Base-by-base conservation (phyloP, 2,329 filamentous ascomycete genomes). In the Trichoderma arundinaceum region DNA sequence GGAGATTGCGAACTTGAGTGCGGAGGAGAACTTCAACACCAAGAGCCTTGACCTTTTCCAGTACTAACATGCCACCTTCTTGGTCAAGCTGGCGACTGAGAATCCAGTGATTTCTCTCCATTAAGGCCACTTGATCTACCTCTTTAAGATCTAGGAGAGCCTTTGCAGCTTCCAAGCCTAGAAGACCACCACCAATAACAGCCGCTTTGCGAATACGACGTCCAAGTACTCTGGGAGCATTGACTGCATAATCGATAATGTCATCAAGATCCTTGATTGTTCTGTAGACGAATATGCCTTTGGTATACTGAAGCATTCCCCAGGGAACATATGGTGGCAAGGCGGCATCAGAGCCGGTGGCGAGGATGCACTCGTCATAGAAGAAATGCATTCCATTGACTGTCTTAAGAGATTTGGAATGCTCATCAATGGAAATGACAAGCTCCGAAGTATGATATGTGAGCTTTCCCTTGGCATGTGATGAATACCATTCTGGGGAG, bases 281-380 rank as follows among this genome's bases (percentile, higher is more conserved):
- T 54, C 93, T 86, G 76, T 97, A 96, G 7, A 96, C 92, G 72
- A 97, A 97, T 3, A 96, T 90, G 1, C 93, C 93, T 28, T 87
- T 87, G 10, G 92, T 91, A 74, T 94, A 88, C 72, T 93, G 83
- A 44, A 92, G 92, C 17, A 41, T 32, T 19, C 51, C 5, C 3
- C 9, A 13, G 0, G 92, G 91, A 0, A 90, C 93, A 66, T 90
- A 84, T 1, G 72, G 77, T 0, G 86, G 92, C 1, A 96, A 83
- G 2, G 95, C 80, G 9, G 93, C 93, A 76, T 96, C 89, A 1
- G 92, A 96, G 12, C 93, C 93, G 0, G 93, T 96, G 12, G 93
- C 92, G 1, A 97, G 83, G 4, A 96, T 89, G 1, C 96, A 86
- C 41, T 91, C 84, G 73, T 96, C 92, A 76, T 96, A 97, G 0